Base-by-base conservation (phyloP, 495 filamentous ascomycete genomes). In the Aspergillus bertholletiae region DNA sequence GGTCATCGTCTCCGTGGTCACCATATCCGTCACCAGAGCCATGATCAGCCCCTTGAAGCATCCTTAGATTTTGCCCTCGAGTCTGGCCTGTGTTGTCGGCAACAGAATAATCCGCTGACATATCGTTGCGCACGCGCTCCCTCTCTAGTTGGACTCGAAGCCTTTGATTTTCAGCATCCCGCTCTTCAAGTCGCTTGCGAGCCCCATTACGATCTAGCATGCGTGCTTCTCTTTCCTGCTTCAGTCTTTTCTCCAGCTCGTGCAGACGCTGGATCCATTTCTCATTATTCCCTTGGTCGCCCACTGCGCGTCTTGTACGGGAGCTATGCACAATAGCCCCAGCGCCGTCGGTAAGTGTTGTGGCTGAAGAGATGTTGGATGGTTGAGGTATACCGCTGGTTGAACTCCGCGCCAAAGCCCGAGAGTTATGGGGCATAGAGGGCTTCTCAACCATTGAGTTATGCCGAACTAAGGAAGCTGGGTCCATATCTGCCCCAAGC, bases 211-310 rank as follows among this genome's bases (percentile, higher is more conserved):
- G 83, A 73, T 98, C 94, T 41, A 94, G 68, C 23, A 92, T 65
- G 34, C 95, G 75, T n/a, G 84, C 92, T 66, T 97, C 94, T 9
- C 94, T 74, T 69, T 98, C 94, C 18, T 86, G 84, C 62, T 96
- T 96, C 24, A 98, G 77, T 58, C 92, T 82, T 63, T 85, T 82
- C 77, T 98, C 95, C 39, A 97, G 69, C 59, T 97, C 92, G 48
- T 87, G 81, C 17, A 98, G 72, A 18, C 95, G 76, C 43, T 95
- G 80, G 60, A 92, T 84, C 90, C 89, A 97, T 62, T 87, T 84
- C 53, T 94, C 86, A 49, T 80, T 80, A 47, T 80, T 80, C 2
- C 68, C 71, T 0, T 61, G 60, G 18, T 74, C 70, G 51, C 51
- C 62, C 46, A 59, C 18, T 35, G 59, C 20, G 32, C 62, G 58